Evolutionary conservation across 495 filamentous ascomycete species (phyloP).

Genomic region (Penicillium roqueforti): DNA sequence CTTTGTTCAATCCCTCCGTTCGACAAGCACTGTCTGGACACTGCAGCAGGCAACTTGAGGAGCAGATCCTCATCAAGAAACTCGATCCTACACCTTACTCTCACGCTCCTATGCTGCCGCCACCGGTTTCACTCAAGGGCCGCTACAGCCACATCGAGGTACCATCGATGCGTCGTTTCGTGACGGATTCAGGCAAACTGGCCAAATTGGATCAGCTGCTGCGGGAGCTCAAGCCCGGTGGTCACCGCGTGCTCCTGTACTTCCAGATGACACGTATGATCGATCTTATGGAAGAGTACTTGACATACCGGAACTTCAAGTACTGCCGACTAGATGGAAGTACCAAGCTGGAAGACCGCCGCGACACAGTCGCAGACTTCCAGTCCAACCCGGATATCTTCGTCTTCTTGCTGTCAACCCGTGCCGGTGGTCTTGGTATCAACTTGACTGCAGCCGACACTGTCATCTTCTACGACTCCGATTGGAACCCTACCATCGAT

Average conservation of each 20-base stretch:
- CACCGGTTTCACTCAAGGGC: conserved; percentile 70
- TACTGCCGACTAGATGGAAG: conserved; percentile 96
- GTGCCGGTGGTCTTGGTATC: conserved; percentile 96
- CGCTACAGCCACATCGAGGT: conserved; percentile 88
- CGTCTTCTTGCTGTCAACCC: conserved; percentile 91
- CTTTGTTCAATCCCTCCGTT: conserved; percentile 72
- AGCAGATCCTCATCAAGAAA: conserved; percentile 65
- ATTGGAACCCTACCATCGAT: conserved; percentile 99
- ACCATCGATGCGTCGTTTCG: conserved; percentile 97
- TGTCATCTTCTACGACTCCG: conserved; percentile 99
- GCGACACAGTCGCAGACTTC: conserved; percentile 96
- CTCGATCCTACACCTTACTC: conserved; percentile 62
- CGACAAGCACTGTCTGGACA: conserved; percentile 67
- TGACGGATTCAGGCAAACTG: conserved; percentile 95
- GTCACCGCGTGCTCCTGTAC: conserved; percentile 95
- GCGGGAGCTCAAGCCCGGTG: conserved; percentile 80
- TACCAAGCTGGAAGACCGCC: conserved; percentile 95
- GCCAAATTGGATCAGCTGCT: conserved; percentile 87
- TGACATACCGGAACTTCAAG: conserved; percentile 98
- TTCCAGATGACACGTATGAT: conserved; percentile 99
- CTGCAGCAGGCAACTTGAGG: conserved; percentile 62
- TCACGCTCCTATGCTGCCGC: conserved; percentile 59
- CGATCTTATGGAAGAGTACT: conserved; percentile 97
- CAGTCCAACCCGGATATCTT: conserved; percentile 90
- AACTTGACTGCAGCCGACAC: conserved; percentile 90